phyloP scores from a whole-genome alignment of 352 stramenopile species.

The Globisporangium abappressorium region DNA sequence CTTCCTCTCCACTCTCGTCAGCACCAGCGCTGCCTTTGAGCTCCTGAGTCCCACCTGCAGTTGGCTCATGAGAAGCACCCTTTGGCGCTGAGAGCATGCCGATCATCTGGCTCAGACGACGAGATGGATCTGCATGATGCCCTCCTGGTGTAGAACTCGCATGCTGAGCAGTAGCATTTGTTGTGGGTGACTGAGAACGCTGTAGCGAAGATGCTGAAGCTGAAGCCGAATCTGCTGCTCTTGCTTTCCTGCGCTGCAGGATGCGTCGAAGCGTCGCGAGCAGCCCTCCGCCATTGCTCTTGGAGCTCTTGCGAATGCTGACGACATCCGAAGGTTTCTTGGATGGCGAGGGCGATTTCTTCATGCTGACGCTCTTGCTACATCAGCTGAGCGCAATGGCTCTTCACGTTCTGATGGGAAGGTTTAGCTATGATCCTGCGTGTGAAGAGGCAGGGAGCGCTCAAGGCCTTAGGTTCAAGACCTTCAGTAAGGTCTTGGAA shows the following conservation, averaged over 20 bases:
- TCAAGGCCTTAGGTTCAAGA: too few species aligned
- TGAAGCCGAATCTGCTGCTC: neutral
- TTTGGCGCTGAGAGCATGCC: neutral
- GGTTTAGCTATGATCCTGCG: neutral
- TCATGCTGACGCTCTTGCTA: neutral
- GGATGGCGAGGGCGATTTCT: constrained; percentile 1
- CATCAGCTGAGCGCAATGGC: too few species aligned
- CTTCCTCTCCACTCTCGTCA: neutral
- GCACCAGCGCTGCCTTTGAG: neutral
- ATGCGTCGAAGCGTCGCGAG: constrained; percentile 9
- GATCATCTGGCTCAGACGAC: constrained; percentile 3
- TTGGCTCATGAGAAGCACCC: neutral
- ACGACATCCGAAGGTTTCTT: neutral
- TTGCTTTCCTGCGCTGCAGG: constrained; percentile 6
- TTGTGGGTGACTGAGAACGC: neutral
- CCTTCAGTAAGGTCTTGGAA: too few species aligned
- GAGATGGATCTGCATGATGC: neutral
- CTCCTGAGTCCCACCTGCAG: neutral
- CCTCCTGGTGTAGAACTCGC: neutral
- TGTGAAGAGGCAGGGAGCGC: too few species aligned
- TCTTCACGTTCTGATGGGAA: neutral
- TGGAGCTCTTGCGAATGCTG: neutral
- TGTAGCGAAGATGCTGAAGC: neutral
- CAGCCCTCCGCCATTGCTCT: neutral
- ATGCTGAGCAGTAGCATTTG: neutral